Conservation (phyloP, 2,329 filamentous ascomycete genomes). For the Pezicula neosporulosa region DNA sequence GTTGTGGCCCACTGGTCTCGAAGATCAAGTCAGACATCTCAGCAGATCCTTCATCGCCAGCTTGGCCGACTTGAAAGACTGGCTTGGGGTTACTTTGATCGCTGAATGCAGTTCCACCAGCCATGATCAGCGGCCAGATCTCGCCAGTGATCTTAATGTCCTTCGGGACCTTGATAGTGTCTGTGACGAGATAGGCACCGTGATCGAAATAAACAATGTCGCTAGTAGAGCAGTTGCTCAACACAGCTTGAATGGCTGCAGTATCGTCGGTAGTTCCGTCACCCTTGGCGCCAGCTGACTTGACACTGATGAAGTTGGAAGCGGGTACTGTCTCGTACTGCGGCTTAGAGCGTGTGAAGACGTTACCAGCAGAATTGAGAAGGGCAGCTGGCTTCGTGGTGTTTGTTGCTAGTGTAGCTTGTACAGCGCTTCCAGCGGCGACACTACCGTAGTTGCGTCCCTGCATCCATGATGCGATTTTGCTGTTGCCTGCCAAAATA, state of each 20-base stretch:
- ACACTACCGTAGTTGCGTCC: constrained; percentile 66
- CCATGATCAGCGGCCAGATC: constrained; percentile 88
- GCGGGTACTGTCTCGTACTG: constrained; percentile 71
- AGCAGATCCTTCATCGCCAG: constrained; percentile 73
- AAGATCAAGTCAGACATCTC: constrained; percentile 89
- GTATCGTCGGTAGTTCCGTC: constrained; percentile 89
- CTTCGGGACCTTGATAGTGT: constrained; percentile 70
- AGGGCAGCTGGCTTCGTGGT: constrained; percentile 65
- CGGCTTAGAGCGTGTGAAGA: constrained; percentile 85
- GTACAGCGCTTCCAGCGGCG: constrained; percentile 48
- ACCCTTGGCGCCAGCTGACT: constrained; percentile 77
- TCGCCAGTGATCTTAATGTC: constrained; percentile 87
- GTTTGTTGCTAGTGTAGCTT: constrained; percentile 48
- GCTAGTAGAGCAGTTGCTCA: constrained; percentile 62
- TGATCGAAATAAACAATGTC: constrained; percentile 74
- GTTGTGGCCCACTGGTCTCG: constrained; percentile 64
- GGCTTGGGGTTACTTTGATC: constrained; percentile 73
- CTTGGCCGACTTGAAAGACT: constrained; percentile 80
- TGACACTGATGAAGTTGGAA: constrained; percentile 79
- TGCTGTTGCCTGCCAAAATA: constrained; percentile 66
- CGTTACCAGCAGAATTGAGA: constrained; percentile 57
- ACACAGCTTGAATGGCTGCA: constrained; percentile 72
- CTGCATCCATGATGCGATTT: constrained; percentile 72
- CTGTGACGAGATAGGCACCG: constrained; percentile 61
- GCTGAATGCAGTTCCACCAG: constrained; percentile 69